Conservation (phyloP, 1,284 basidiomycete genomes). For the Hypsizygus ulmarius region DNA sequence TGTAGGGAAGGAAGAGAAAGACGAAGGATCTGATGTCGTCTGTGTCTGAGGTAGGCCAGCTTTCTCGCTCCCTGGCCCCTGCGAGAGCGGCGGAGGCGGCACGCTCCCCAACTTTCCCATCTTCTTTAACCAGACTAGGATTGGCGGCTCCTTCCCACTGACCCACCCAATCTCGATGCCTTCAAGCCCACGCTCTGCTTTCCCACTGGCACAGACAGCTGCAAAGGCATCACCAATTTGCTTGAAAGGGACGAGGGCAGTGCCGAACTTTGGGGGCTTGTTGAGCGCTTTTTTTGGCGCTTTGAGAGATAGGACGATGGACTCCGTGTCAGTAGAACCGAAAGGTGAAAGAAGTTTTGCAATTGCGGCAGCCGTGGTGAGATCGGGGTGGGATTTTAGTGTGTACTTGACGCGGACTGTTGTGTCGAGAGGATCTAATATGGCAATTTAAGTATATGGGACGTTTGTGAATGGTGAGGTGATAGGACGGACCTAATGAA, state of each 20-base stretch:
- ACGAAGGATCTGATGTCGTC: conserved; percentile 22
- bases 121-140: conserved; percentile 73
- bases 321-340: conserved; percentile 57
- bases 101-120: conserved; percentile 55
- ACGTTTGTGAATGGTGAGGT: background rate
- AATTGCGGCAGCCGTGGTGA: conserved; percentile 52
- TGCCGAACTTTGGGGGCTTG: conserved; percentile 60
- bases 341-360: conserved; percentile 54
- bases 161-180: conserved; percentile 69
- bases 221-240: conserved; percentile 73
- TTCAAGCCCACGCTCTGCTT: conserved; percentile 45
- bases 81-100: conserved; percentile 12
- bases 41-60: conserved; percentile 31
- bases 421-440: conserved; percentile 64
- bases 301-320: conserved; percentile 66
- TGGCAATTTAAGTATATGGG: conserved; percentile 23
- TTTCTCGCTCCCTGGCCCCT: conserved; percentile 5
- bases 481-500: conserved; percentile 43
- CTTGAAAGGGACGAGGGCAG: conserved; percentile 70
- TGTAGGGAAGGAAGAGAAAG: conserved; percentile 56
- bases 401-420: conserved; percentile 70
- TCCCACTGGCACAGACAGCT: conserved; percentile 60
- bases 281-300: conserved; percentile 51
- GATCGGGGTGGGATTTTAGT: conserved; percentile 52
- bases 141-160: conserved; percentile 69